Evolutionary conservation across 305 asterid species (phyloP).

Genomic region (Vinca major): DNA sequence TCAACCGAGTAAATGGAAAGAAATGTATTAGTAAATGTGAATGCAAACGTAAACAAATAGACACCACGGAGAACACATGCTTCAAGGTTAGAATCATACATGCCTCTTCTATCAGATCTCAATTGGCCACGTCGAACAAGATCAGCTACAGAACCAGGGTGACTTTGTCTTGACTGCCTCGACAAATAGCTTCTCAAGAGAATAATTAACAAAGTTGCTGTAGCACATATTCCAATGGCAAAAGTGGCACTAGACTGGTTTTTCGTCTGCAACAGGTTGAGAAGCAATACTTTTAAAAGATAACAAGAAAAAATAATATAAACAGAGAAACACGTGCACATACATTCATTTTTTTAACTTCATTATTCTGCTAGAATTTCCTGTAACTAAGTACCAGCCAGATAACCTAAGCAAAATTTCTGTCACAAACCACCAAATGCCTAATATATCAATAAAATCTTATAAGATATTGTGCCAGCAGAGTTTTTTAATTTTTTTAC

Average conservation of each 20-base stretch:
- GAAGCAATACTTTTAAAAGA: conserved; percentile 10
- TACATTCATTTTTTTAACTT: not conserved
- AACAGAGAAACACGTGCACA: conserved; percentile 3
- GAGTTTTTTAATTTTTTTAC: no score
- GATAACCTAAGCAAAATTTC: conserved; percentile 4
- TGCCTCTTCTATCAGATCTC: conserved; percentile 99
- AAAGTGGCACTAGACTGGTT: conserved; percentile 40
- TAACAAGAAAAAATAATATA: not conserved
- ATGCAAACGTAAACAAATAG: not conserved
- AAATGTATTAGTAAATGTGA: not conserved
- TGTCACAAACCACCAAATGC: not conserved
- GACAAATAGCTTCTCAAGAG: conserved; percentile 40
- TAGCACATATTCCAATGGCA: conserved; percentile 52
- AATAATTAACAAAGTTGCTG: conserved; percentile 42
- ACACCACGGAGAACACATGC: conserved; percentile 10
- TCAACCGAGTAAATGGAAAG: not conserved
- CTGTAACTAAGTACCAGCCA: not conserved
- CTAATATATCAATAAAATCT: not conserved
- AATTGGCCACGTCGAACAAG: conserved; percentile 95
- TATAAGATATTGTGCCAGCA: no score
- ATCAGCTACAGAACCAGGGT: conserved; percentile 85
- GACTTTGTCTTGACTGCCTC: conserved; percentile 40
- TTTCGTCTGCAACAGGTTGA: conserved; percentile 33
- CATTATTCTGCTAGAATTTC: not conserved
- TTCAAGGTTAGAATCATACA: conserved; percentile 58